Conservation (phyloP, 2,329 filamentous ascomycete genomes). For the Alternaria viburni region DNA sequence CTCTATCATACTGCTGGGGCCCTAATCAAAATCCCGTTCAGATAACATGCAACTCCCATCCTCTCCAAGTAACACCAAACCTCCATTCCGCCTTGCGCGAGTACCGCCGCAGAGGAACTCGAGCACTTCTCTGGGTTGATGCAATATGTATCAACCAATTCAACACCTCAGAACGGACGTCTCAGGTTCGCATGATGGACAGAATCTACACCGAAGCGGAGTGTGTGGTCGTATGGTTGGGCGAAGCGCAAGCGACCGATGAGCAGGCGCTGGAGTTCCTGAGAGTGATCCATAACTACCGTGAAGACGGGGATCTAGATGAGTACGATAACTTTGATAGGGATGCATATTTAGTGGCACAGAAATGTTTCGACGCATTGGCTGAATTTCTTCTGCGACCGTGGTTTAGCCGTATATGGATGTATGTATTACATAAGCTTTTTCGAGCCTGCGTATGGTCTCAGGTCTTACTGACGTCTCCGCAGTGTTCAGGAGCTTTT, state of each 20-base stretch:
- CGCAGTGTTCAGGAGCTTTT: not conserved
- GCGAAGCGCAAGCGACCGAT: not conserved
- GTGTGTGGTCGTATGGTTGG: not conserved
- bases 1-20: not conserved
- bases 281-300: accelerated
- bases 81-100: not conserved
- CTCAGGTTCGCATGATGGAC: not conserved
- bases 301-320: too few relatives aligned
- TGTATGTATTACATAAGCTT: not conserved
- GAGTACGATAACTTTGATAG: too few relatives aligned
- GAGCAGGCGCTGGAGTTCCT: not conserved
- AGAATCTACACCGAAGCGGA: not conserved
- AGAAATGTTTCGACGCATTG: not conserved
- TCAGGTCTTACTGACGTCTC: not conserved
- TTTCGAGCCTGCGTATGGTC: accelerated
- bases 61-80: not conserved
- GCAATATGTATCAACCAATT: not conserved
- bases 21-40: not conserved
- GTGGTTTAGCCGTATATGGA: not conserved
- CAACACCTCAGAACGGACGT: not conserved
- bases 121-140: not conserved
- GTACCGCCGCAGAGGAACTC: not conserved
- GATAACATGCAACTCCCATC: not conserved
- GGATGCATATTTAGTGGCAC: not conserved
- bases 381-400: not conserved